Base-by-base conservation (phyloP, 225 moss, liverwort and hornwort species). In the Straminergon stramineum region DNA sequence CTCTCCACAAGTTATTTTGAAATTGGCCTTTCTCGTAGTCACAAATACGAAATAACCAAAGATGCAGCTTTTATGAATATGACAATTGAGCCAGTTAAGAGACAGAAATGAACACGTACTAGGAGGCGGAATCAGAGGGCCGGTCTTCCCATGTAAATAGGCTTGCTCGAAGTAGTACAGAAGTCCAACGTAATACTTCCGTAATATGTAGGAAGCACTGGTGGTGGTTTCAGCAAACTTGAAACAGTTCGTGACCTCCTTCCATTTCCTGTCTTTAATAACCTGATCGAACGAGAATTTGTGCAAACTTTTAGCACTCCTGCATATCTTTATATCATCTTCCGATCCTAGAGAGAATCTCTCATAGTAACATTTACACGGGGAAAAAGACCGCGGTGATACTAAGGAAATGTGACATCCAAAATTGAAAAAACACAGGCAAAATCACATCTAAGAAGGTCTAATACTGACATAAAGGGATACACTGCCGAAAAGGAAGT, bases 231-330 rank as follows among this genome's bases (percentile, higher is more conserved):
- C 93, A 76, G 97, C 92, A 82, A 95, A 93, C 79, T 96, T 92
- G 64, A 99, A 96, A 84, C 92, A 91, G 76, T 94, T 93, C 31
- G 97, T 97, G 56, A 97, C 95, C 86, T 96, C 99, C 89, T 95
- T 99, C 99, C 99, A 99, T 89, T 99, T 99, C 90, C 99, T 95
- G 88, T 97, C 96, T 94, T 93, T 96, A 45, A 96, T 97, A 43
- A 99, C 99, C 99, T 99, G 94, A 84, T 86, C 51, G 84, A 91
- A 84, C 70, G 51, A 84, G 27, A 86, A 68, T 32, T 68, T 83
- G 34, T 30, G 67, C 62, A 86, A 30, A 60, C 45, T 51, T 61
- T 88, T 84, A 91, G 93, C 73, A 61, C 57, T 68, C 57, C 68
- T 62, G 76, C 77, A 86, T 60, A 83, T 26, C 53, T 75, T n/a